Conservation (phyloP, 1,284 basidiomycete genomes). For the Sporisorium reilianum region DNA sequence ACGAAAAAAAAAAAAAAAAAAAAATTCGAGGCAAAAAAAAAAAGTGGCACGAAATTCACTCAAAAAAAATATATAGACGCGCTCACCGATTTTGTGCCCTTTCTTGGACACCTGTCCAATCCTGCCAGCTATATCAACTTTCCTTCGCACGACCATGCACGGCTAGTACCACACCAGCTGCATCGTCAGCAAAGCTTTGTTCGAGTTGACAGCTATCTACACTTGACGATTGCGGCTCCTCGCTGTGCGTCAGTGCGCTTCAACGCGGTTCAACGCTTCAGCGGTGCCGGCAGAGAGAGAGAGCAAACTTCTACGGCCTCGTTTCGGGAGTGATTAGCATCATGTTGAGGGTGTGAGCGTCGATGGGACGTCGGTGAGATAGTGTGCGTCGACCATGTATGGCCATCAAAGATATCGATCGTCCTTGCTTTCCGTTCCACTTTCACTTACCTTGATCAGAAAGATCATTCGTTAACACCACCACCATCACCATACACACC, state of each 20-base stretch:
- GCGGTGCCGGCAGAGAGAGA: not conserved
- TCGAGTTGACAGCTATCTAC: conserved; percentile 5
- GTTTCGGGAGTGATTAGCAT: too few relatives aligned
- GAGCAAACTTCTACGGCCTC: not conserved
- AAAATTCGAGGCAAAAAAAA: conserved; percentile 4
- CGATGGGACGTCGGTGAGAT: not conserved
- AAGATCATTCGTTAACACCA: not conserved
- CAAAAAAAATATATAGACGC: too few relatives aligned
- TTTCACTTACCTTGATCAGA: not conserved
- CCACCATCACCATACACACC: not conserved
- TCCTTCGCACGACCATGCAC: not conserved
- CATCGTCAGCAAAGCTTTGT: not conserved
- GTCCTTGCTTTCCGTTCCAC: not conserved
- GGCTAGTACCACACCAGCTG: not conserved
- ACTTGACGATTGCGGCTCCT: not conserved
- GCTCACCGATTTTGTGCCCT: not conserved
- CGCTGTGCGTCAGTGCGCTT: not conserved
- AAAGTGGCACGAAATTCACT: too few relatives aligned
- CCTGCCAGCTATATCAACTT: conserved; percentile 39
- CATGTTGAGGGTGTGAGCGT: not conserved
- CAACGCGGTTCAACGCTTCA: not conserved
- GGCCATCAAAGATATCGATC: not conserved
- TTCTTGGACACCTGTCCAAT: conserved; percentile 36
- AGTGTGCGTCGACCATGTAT: not conserved
- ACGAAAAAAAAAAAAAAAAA: not conserved